Base-by-base conservation (phyloP, 1,284 basidiomycete genomes). In the Pseudozyma sp. region DNA sequence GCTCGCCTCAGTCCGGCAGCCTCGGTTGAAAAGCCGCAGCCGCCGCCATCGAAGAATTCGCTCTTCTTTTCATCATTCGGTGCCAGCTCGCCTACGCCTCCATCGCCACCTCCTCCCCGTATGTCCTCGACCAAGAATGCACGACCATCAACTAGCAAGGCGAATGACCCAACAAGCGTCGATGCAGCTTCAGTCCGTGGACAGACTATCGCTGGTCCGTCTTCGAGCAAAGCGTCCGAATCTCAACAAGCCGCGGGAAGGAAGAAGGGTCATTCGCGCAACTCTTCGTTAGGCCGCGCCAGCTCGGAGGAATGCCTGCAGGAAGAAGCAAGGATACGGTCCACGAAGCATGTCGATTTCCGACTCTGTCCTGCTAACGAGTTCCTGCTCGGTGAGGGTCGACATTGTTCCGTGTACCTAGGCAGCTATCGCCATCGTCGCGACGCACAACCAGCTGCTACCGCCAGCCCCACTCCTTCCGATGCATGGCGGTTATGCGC, bases 341-440 rank as follows among this genome's bases (percentile, higher is more conserved):
- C 72, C 18, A 65, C 69, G 7, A 78, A 80, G 50, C 77, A 79
- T 36, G 63, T 84, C 36, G 74, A 80, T 21, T 76, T 82, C 38
- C 77, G 83, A 0, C 77, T 84, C 11, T 73, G 75, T 48, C 79
- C 81, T 16, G 59, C 66, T 13, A 68, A 60, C 19, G 73, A 80
- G n/a, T 83, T 65, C 49, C 56, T 79, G 19, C 73, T 84, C 9
- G 83, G 82, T 19, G 81, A 83, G 42, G 83, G 83, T 9, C 64
- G 82, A 6, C 81, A 81, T 54, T 81, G 79, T 18, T 76, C 77
- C 12, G 82, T 83, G 10, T 84, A 78, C 36, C 59, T 84, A 3
- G 82, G 82, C 47, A 71, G 82, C 9, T 80, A 79, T 62, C 70
- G 58, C 25, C 45, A 52, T 47, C 55, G 59, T 19, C 53, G 18